Evolutionary conservation across 2,329 filamentous ascomycete genomes (phyloP).

Genomic region (Teratosphaeria pseudoeucalypti): DNA sequence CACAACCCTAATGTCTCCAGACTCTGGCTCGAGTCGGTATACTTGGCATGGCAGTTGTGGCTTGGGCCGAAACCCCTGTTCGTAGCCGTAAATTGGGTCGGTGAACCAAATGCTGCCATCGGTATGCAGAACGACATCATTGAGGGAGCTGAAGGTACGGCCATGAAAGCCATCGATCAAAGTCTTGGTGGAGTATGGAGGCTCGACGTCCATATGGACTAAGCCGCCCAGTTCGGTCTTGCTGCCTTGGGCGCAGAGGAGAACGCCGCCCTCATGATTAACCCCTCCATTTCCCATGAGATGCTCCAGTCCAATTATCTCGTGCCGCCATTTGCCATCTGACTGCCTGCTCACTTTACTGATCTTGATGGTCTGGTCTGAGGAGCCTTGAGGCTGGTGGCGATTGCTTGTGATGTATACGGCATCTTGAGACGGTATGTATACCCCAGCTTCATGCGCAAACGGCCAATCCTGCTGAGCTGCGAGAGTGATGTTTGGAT

Average conservation of each 20-base stretch:
- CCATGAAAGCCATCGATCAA: constrained; percentile 52
- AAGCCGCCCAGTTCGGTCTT: constrained; percentile 13
- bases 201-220: constrained; percentile 12
- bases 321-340: constrained; percentile 34
- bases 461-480: constrained; percentile 19
- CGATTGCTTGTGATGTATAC: constrained; percentile 35
- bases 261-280: constrained; percentile 28
- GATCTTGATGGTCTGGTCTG: constrained; percentile 16
- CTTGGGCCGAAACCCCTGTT: constrained; percentile 46
- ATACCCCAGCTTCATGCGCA: constrained; percentile 32
- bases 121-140: constrained; percentile 44
- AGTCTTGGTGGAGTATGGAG: constrained; percentile 15
- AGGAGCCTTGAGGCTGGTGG: constrained; percentile 4
- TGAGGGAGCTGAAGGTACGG: constrained; percentile 50
- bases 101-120: constrained; percentile 56
- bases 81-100: constrained; percentile 49
- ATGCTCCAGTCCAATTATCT: constrained; percentile 24
- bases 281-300: constrained; percentile 42
- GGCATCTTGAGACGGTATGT: constrained; percentile 25
- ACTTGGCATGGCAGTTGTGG: constrained; percentile 49
- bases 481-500: constrained; percentile 12
- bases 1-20: constrained; percentile 43
- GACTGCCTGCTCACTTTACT: constrained; percentile 13
- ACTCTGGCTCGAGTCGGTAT: constrained; percentile 44
- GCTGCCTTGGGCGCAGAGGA: constrained; percentile 25